Conservation (phyloP, 2,329 filamentous ascomycete genomes). For the Pseudomassariella vexata region DNA sequence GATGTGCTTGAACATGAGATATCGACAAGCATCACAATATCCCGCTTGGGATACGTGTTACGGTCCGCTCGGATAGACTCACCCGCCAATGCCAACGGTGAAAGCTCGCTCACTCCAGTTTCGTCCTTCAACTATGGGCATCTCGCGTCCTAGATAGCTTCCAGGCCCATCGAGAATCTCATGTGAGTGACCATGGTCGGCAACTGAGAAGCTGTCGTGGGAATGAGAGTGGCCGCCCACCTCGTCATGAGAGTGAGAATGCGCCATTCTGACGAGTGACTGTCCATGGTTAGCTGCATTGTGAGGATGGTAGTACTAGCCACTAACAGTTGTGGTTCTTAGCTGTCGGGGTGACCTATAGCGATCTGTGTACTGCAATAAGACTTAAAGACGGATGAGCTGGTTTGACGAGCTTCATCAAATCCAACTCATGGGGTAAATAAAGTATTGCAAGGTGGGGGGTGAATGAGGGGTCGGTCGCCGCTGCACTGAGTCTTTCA, state of each 20-base stretch:
- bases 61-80: slow-evolving; percentile 34
- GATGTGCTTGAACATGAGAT: no score
- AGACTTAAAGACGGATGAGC: no score
- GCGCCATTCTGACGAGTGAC: slow-evolving; percentile 24
- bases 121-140: slow-evolving; percentile 85
- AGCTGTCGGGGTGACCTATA: no score
- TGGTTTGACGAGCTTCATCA: no score
- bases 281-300: no score
- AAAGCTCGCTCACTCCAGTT: slow-evolving; percentile 88
- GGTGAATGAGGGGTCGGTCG: no score
- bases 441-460: no score
- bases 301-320: no score
- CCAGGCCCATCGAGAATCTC: slow-evolving; percentile 93
- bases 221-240: slow-evolving; percentile 42
- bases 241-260: slow-evolving; percentile 52
- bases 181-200: slow-evolving; percentile 88
- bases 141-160: slow-evolving; percentile 82
- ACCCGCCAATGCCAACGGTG: slow-evolving; percentile 98
- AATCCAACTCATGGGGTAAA: no score
- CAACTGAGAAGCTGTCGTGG: slow-evolving; percentile 45
- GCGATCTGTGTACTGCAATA: no score
- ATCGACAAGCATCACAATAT: not conserved
- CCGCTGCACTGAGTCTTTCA: no score
- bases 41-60: not conserved
- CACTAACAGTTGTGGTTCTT: no score